Conservation (phyloP, 805 yeast genomes). For the Cephaloascus fragrans region DNA sequence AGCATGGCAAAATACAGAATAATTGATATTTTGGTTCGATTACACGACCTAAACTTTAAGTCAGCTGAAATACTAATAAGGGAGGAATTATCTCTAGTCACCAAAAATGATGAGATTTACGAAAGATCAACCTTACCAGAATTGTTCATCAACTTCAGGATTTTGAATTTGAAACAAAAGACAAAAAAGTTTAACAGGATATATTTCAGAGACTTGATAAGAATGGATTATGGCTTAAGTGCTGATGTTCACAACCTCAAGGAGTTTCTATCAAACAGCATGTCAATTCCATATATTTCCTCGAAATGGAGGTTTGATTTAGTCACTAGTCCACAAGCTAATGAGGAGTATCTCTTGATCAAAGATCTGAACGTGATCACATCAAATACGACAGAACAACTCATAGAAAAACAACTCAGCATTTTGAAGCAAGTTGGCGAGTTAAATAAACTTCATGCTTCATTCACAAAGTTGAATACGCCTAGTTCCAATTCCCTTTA, state of each 20-base stretch:
- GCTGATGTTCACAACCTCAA: no score
- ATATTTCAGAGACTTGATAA: neutral
- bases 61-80: neutral
- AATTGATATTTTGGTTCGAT: neutral
- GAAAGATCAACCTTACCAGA: neutral
- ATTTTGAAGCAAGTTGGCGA: neutral
- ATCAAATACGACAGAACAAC: neutral
- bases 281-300: neutral
- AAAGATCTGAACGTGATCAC: neutral
- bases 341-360: neutral
- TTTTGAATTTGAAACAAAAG: neutral
- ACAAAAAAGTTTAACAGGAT: neutral
- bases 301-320: neutral
- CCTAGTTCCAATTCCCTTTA: no score
- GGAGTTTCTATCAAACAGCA: no score
- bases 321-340: neutral
- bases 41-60: neutral
- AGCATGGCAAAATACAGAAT: neutral
- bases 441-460: no score
- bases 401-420: neutral
- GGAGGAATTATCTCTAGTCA: neutral
- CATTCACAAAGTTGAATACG: neutral
- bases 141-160: neutral
- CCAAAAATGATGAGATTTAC: neutral
- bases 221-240: neutral